Base-by-base conservation (phyloP, 2,329 filamentous ascomycete species). In the Penicillium sp. region DNA sequence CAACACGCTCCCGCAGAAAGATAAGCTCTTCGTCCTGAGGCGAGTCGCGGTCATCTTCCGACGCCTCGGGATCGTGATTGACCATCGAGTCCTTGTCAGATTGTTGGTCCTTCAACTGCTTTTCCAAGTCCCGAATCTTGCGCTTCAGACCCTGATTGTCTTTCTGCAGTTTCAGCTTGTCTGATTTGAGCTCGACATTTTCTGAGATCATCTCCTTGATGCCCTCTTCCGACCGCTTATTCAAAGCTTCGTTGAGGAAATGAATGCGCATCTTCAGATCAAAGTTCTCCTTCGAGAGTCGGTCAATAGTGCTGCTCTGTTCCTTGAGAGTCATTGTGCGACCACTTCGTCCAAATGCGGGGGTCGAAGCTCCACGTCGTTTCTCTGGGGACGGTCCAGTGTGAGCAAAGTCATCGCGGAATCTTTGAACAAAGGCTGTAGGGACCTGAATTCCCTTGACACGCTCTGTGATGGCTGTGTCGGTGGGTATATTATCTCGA, bases 181-280 rank as follows among this genome's bases (percentile, higher is more conserved):
- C 92, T 0, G 94, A 97, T 77, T 96, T 95, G 52, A 98, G 84
- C 74, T 97, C 93, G 4, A 98, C 94, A 70, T 97, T 99, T 77
- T 97, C 94, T 48, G 92, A 93, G 70, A 98, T 96, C 89, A 97
- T 96, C 75, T 97, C 94, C 79, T 96, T 96, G 75, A 99, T 89
- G 65, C 93, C 93, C 78, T 98, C 94, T 75, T 98, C 94, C 1
- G 93, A 97, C 45, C 96, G 85, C 73, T 94, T 95, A 76, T 96
- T 93, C 22, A 99, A 81, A 1, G 94, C 90, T 75, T 98, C 92
- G 71, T 94, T 96, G 52, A 99, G 84, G 73, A 97, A 99, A 83
- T 97, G 96, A 66, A 98, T 95, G 75, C 97, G 96, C 78, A 98
- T 88, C 78, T 98, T 97, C 58, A 98, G 81, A 74, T 97, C 94